These are phyloP conservation scores for Castanea sativa DNA, from an alignment of 306 rosid species.

Conservation along the genomic window DNA sequence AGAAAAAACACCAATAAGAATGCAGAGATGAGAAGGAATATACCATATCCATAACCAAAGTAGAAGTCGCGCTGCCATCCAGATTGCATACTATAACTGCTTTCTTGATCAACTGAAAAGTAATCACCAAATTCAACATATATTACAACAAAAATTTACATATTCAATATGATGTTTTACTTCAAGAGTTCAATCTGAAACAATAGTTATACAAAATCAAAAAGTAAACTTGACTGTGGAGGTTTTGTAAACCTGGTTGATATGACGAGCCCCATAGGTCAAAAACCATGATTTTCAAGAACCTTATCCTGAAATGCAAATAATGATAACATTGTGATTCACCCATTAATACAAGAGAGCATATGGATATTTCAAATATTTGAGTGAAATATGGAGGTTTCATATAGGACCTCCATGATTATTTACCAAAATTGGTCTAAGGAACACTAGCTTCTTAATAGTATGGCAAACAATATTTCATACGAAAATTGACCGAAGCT, in stretches of 20 bases:
- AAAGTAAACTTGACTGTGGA: slow-evolving; percentile 9
- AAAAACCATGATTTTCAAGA: slow-evolving; percentile 51
- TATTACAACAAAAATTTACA: not conserved
- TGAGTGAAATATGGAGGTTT: not conserved
- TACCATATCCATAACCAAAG: slow-evolving; percentile 53
- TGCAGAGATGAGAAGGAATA: slow-evolving; percentile 2
- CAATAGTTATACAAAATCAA: not conserved
- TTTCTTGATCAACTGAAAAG: slow-evolving; percentile 38
- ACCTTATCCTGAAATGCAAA: slow-evolving; percentile 42
- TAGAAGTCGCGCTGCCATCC: slow-evolving; percentile 49
- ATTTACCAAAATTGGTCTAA: not conserved
- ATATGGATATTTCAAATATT: not conserved
- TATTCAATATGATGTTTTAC: not conserved
- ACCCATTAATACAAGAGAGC: not conserved
- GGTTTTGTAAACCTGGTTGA: slow-evolving; percentile 48
- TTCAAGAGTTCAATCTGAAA: slow-evolving; percentile 13
- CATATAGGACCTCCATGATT: not conserved
- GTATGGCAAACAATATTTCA: not conserved
- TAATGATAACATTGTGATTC: not conserved
- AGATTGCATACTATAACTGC: slow-evolving; percentile 23
- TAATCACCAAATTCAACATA: slow-evolving; percentile 21
- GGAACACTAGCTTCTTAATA: not conserved
- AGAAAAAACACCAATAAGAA: not conserved
- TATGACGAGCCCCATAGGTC: slow-evolving; percentile 63
- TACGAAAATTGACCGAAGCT: not conserved